Evolutionary conservation across 2,329 filamentous ascomycete species (phyloP).

Genomic region (Rhinocladiella mackenziei): DNA sequence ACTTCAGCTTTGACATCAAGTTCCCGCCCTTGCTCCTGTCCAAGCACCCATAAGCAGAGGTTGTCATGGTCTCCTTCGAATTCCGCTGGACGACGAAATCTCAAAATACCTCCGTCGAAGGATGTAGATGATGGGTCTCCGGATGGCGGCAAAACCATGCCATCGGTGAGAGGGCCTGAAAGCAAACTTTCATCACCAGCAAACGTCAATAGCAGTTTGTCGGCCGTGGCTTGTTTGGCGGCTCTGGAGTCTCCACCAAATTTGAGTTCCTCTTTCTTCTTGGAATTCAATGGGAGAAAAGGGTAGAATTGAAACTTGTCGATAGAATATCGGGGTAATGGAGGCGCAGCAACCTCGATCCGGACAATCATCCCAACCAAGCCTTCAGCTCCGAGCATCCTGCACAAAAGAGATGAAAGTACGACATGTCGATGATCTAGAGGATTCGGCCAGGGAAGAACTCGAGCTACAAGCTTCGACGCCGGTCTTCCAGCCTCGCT

Average conservation of each 20-base stretch:
- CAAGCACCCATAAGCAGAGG: conserved; percentile 62
- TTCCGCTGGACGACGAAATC: conserved; percentile 51
- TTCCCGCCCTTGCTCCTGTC: conserved; percentile 67
- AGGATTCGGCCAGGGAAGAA: conserved; percentile 78
- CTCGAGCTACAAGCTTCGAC: conserved; percentile 68
- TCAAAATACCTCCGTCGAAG: conserved; percentile 81
- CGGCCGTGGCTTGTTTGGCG: conserved; percentile 68
- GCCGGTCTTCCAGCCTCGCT: conserved; percentile 56
- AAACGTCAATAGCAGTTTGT: conserved; percentile 63
- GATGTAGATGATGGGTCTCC: conserved; percentile 53
- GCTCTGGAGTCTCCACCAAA: conserved; percentile 85
- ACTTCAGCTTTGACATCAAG: conserved; percentile 75
- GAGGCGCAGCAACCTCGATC: conserved; percentile 73
- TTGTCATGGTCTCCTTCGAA: conserved; percentile 34
- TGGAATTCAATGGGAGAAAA: conserved; percentile 59
- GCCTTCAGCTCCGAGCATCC: conserved; percentile 64
- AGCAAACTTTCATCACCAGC: conserved; percentile 61
- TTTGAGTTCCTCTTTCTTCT: conserved; percentile 63
- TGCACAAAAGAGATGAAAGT: conserved; percentile 72
- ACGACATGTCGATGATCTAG: conserved; percentile 77
- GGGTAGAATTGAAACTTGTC: conserved; percentile 74
- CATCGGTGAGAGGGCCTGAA: conserved; percentile 82
- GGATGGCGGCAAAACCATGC: conserved; percentile 67
- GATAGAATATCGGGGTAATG: conserved; percentile 63
- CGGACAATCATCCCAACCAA: conserved; percentile 84